These are phyloP conservation scores for Vigna trinervia DNA, from an alignment of 306 rosid species.

Conservation along the genomic window DNA sequence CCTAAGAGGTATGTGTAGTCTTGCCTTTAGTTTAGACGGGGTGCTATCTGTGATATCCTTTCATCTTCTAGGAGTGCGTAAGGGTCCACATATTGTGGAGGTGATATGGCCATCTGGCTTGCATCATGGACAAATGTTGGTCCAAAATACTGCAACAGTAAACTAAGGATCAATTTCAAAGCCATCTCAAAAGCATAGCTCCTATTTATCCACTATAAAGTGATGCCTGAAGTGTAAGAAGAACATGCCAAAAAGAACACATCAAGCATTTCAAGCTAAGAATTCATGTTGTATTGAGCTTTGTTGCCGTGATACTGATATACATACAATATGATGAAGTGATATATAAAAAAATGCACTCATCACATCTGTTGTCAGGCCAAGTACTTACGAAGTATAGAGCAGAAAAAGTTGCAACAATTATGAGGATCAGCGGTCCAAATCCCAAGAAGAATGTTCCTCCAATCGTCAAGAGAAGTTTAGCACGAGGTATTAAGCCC, in stretches of 20 bases:
- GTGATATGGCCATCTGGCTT: conserved; percentile 59
- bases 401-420: conserved; percentile 67
- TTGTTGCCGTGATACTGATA: conserved; percentile 16
- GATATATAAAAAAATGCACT: conserved; percentile 23
- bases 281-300: conserved; percentile 13
- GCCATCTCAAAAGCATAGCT: neutral
- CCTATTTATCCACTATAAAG: neutral
- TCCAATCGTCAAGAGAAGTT: conserved; percentile 78
- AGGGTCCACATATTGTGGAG: conserved; percentile 87
- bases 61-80: conserved; percentile 91
- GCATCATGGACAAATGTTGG: conserved; percentile 78
- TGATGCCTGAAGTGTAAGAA: conserved; percentile 20
- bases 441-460: conserved; percentile 97
- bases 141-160: conserved; percentile 80
- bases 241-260: conserved; percentile 9
- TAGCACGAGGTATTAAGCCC: conserved; percentile 96
- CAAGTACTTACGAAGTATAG: conserved; percentile 75
- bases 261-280: conserved; percentile 2
- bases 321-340: neutral
- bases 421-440: conserved; percentile 85
- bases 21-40: conserved; percentile 67
- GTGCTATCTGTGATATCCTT: conserved; percentile 82
- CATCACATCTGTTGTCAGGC: conserved; percentile 22
- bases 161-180: conserved; percentile 25
- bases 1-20: conserved; percentile 45